Conservation (phyloP, 176 grass and related monocot species). For the Puccinellia tenuiflora region DNA sequence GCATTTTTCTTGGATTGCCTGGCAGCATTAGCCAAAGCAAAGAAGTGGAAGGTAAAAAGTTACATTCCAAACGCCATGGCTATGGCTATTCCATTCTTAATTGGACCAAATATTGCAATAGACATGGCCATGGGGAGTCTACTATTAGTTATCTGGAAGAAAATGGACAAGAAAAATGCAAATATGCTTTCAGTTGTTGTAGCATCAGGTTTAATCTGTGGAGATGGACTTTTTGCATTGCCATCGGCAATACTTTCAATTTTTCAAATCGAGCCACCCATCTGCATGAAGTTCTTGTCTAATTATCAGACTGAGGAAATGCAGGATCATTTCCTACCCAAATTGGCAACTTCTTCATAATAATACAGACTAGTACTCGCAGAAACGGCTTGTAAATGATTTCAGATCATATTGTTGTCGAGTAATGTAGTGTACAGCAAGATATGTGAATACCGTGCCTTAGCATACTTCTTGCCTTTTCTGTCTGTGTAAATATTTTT, state of each 20-base stretch:
- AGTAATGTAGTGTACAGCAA: background rate
- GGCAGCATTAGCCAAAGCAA: background rate
- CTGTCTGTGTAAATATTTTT: background rate
- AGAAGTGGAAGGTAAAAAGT: background rate
- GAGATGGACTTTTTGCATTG: slow-evolving; percentile 35
- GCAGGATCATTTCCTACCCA: background rate
- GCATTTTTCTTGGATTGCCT: background rate
- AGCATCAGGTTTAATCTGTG: slow-evolving; percentile 39
- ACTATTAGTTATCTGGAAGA: slow-evolving; percentile 28
- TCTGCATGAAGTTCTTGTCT: slow-evolving; percentile 45
- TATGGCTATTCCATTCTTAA: slow-evolving; percentile 40
- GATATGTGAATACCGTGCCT: background rate
- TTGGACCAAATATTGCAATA: slow-evolving; percentile 24
- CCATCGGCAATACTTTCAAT: slow-evolving; percentile 19
- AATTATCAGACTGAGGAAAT: slow-evolving; percentile 1
- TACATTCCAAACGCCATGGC: slow-evolving; percentile 39
- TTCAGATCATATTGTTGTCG: background rate
- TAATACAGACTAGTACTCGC: background rate
- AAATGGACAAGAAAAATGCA: background rate
- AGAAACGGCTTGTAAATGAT: slow-evolving; percentile 20
- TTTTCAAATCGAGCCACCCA: slow-evolving; percentile 23
- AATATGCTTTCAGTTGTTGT: background rate
- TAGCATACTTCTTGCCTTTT: background rate
- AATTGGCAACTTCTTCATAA: background rate
- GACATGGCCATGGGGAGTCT: slow-evolving; percentile 38